These are phyloP conservation scores for Colletotrichum higginsianum DNA, from an alignment of 2,329 filamentous ascomycete genomes.

Conservation along the genomic window DNA sequence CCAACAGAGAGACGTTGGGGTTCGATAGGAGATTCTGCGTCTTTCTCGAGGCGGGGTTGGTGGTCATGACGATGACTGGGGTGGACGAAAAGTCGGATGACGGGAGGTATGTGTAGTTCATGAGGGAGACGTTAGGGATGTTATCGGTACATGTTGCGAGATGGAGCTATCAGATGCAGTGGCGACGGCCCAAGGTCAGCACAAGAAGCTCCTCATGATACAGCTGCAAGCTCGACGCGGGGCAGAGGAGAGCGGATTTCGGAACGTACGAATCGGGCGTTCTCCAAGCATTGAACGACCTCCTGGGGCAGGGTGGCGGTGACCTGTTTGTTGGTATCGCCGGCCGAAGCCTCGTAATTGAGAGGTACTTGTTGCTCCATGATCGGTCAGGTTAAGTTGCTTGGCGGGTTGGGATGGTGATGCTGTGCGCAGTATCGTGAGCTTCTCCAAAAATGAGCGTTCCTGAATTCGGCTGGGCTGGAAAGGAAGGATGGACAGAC, in stretches of 20 bases:
- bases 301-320: constrained; percentile 83
- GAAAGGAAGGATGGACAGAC: constrained; percentile 29
- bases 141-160: constrained; percentile 91
- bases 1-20: constrained; percentile 90
- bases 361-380: constrained; percentile 80
- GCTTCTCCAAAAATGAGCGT: constrained; percentile 17
- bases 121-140: constrained; percentile 91
- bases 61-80: constrained; percentile 97
- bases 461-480: constrained; percentile 26
- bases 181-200: constrained; percentile 13
- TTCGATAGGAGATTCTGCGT: constrained; percentile 87
- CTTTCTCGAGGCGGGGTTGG: constrained; percentile 83
- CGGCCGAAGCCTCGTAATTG: constrained; percentile 82
- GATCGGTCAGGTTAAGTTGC: constrained; percentile 7
- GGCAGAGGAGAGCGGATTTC: background rate
- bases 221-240: background rate
- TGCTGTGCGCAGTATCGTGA: constrained; percentile 17
- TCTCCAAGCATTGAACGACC: constrained; percentile 92
- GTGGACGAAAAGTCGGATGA: constrained; percentile 76
- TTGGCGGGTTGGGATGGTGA: constrained; percentile 46
- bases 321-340: constrained; percentile 78
- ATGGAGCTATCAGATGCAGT: constrained; percentile 77
- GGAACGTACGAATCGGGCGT: constrained; percentile 87
- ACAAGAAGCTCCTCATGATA: constrained; percentile 16
- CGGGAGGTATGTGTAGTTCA: constrained; percentile 99